Evolutionary conservation across 495 filamentous ascomycete species (phyloP).

Genomic region (Oidiodendron maius): DNA sequence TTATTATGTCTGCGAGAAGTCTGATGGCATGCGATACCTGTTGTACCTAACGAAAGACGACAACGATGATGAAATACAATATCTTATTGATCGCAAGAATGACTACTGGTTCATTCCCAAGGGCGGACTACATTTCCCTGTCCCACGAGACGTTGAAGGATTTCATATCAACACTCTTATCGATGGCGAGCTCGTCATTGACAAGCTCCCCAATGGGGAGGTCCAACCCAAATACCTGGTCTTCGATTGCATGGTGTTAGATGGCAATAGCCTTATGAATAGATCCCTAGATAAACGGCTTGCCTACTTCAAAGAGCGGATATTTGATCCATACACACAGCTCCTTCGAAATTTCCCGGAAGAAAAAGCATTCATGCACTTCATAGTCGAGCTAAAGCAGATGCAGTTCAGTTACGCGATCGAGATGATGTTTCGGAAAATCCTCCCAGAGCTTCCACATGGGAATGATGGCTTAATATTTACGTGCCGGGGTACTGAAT

Average conservation of each 20-base stretch:
- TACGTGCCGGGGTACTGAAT: constrained; percentile 79
- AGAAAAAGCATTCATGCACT: constrained; percentile 64
- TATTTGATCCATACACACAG: constrained; percentile 73
- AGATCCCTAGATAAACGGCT: constrained; percentile 82
- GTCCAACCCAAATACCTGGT: constrained; percentile 75
- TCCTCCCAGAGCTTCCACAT: constrained; percentile 78
- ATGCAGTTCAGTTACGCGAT: constrained; percentile 86
- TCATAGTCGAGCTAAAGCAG: constrained; percentile 76
- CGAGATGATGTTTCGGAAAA: constrained; percentile 81
- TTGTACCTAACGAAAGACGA: constrained; percentile 70
- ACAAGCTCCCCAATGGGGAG: constrained; percentile 55
- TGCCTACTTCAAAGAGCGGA: constrained; percentile 72
- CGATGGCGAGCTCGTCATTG: constrained; percentile 89
- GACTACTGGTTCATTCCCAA: constrained; percentile 78
- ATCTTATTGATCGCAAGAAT: constrained; percentile 95
- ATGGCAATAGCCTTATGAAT: constrained; percentile 67
- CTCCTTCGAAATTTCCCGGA: constrained; percentile 63
- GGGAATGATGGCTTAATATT: constrained; percentile 97
- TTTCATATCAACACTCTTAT: constrained; percentile 81
- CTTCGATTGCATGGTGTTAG: constrained; percentile 85
- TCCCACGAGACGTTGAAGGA: constrained; percentile 49
- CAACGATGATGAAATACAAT: constrained; percentile 52
- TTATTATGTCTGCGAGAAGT: constrained; percentile 98
- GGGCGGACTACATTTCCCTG: constrained; percentile 66
- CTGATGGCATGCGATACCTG: constrained; percentile 90